These are phyloP conservation scores for Globisporangium sylvaticum DNA, from an alignment of 352 stramenopile species.

Conservation along the genomic window DNA sequence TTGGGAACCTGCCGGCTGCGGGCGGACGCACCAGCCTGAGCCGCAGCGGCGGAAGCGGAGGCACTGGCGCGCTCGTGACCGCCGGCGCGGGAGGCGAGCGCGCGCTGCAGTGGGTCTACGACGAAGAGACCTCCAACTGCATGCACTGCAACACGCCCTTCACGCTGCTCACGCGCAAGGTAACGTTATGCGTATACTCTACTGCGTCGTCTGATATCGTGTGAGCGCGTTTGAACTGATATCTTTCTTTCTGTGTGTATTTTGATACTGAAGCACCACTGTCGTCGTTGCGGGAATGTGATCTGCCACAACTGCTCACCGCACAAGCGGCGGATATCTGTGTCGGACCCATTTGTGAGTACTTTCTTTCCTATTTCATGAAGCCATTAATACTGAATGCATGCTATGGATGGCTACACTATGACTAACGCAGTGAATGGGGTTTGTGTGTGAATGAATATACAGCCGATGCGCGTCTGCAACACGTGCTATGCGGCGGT, in stretches of 20 bases:
- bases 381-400: too few species aligned
- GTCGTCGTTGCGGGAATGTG: conserved; percentile 77
- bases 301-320: conserved; percentile 85
- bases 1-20: conserved; percentile 61
- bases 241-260: not conserved
- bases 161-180: conserved; percentile 80
- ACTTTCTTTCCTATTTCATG: not conserved
- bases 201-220: not conserved
- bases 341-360: conserved; percentile 78
- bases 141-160: conserved; percentile 87
- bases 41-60: conserved; percentile 10
- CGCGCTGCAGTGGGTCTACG: conserved; percentile 75
- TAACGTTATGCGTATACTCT: too few species aligned
- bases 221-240: not conserved
- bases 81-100: conserved; percentile 34
- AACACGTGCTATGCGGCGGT: conserved; percentile 83
- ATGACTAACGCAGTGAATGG: not conserved
- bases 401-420: not conserved
- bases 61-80: conserved; percentile 33
- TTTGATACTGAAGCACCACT: conserved; percentile 55
- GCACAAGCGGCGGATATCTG: conserved; percentile 79
- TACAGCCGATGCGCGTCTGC: conserved; percentile 81
- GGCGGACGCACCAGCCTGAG: conserved; percentile 40
- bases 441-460: conserved; percentile 3
- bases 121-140: conserved; percentile 82